Base-by-base conservation (phyloP, 2,329 filamentous ascomycete genomes). In the Penicillium sp. region DNA sequence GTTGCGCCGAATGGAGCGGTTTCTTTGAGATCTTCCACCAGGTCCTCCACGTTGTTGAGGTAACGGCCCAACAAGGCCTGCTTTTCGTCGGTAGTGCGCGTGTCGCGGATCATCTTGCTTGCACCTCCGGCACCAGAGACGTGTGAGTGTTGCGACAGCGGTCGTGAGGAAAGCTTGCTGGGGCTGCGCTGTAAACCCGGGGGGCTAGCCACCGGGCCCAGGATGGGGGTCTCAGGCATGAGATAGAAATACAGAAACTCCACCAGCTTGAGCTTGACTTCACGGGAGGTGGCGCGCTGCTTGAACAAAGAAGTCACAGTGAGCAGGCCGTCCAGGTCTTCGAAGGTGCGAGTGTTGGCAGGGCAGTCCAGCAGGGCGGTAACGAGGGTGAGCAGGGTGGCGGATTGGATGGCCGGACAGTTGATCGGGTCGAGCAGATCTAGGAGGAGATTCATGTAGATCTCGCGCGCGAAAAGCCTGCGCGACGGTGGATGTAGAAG, bases 191-290 rank as follows among this genome's bases (percentile, higher is more conserved):
- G 80, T 46, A 82, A 66, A 58, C 82, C 73, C 7, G 59, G 50
- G 4, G 65, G 56, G 4, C 64, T 68, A 16, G 16, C 23, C n/a
- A n/a, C n/a, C 11, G 66, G 60, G 2, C 64, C 60, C 15, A 62
- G 65, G 9, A 58, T 62, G 1, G 73, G 82, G 0, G 79, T 80
- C 69, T 98, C 93, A 35, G 91, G 90, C 84, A 97, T 95, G 54
- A 98, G 83, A 67, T 97, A 98, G 68, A 97, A 97, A 74, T 97
- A 97, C 36, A 98, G 72, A 62, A 97, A 97, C 67, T 97, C 93
- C 54, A 96, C 84, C n/a, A 94, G 80, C 66, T 94, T 93, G 60
- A 95, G 79, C 72, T 95, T 96, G 51, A 97, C 90, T 56, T 91
- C 87, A 47, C 88, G 82, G 16, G 82, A 82, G 3, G 91, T 96